Conservation (phyloP, 805 yeast species). For the Metschnikowia noctiluminum region DNA sequence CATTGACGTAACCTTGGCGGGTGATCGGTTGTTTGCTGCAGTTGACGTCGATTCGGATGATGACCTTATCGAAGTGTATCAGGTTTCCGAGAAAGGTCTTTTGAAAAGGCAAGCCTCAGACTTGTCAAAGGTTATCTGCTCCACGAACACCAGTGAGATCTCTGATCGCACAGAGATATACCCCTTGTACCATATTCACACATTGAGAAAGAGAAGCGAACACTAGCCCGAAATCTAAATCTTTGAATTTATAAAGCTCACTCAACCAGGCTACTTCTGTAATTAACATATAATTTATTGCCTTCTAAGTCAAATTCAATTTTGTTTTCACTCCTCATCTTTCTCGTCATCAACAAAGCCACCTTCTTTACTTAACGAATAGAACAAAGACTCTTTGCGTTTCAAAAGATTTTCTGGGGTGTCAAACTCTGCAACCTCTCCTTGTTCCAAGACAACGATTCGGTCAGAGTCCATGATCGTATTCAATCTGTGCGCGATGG, state of each 20-base stretch:
- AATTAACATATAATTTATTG: no score
- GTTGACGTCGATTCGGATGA: slow-evolving; percentile 28
- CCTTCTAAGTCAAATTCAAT: no score
- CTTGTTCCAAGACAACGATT: slow-evolving; percentile 72
- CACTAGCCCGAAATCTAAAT: slow-evolving; percentile 31
- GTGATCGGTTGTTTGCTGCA: slow-evolving; percentile 24
- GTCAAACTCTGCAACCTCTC: slow-evolving; percentile 74
- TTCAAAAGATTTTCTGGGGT: slow-evolving; percentile 64
- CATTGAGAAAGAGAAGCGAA: slow-evolving; percentile 62
- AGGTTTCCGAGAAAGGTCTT: slow-evolving; percentile 21
- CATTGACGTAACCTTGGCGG: slow-evolving; percentile 27
- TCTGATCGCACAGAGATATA: slow-evolving; percentile 37
- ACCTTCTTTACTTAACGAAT: slow-evolving; percentile 77
- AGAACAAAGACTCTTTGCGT: slow-evolving; percentile 67
- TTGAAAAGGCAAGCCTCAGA: slow-evolving; percentile 13
- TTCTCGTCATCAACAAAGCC: slow-evolving; percentile 47
- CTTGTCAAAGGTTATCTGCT: slow-evolving; percentile 23
- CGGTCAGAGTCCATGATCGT: slow-evolving; percentile 80
- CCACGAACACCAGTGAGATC: slow-evolving; percentile 30
- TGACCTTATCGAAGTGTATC: slow-evolving; percentile 24
- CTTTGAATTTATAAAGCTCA: no score
- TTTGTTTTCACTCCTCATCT: slow-evolving; percentile 1
- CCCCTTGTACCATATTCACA: slow-evolving; percentile 47
- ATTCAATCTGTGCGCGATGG: slow-evolving; percentile 82
- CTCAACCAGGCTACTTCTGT: no score